phyloP scores from a whole-genome alignment of 1,284 basidiomycete species.

The Malassezia furfur region DNA sequence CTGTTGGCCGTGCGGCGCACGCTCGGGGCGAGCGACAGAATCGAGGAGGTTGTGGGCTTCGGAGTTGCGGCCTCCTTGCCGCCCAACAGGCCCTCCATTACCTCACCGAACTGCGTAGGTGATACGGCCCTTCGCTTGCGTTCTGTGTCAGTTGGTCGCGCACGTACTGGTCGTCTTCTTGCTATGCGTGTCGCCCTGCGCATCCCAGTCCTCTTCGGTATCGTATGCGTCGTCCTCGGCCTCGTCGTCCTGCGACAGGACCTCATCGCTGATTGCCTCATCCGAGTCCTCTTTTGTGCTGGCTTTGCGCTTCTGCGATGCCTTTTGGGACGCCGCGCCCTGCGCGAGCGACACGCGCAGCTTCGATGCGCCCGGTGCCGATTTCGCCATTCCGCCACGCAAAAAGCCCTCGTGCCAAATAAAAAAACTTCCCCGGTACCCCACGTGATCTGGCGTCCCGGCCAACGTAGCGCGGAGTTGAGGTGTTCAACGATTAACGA shows the following conservation, averaged over 20 bases:
- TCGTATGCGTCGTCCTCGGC: conserved; percentile 16
- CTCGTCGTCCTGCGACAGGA: conserved; percentile 19
- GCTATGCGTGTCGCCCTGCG: conserved; percentile 16
- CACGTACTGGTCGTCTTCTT: conserved; percentile 36
- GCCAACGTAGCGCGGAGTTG: not conserved
- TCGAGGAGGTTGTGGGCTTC: conserved; percentile 9
- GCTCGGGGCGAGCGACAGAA: conserved; percentile 43
- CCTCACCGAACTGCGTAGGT: conserved; percentile 35
- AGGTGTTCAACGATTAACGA: not conserved
- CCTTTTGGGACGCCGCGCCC: not conserved
- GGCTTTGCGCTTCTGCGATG: not conserved
- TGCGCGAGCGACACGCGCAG: conserved; percentile 11
- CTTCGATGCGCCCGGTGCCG: not conserved
- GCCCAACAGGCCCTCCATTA: conserved; percentile 36
- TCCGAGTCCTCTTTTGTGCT: conserved; percentile 16
- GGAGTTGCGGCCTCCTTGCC: conserved; percentile 7
- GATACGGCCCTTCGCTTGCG: conserved; percentile 41
- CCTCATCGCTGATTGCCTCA: conserved; percentile 6
- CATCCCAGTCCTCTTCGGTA: conserved; percentile 28
- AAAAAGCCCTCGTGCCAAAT: not conserved
- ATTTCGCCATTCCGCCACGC: conserved; percentile 10
- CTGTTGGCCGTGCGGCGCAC: conserved; percentile 34
- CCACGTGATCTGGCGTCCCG: not conserved
- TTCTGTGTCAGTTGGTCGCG: conserved; percentile 17
- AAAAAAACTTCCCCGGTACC: too few relatives aligned